phyloP scores from a whole-genome alignment of 1,284 basidiomycete genomes.

The Cryptococcus sp. region DNA sequence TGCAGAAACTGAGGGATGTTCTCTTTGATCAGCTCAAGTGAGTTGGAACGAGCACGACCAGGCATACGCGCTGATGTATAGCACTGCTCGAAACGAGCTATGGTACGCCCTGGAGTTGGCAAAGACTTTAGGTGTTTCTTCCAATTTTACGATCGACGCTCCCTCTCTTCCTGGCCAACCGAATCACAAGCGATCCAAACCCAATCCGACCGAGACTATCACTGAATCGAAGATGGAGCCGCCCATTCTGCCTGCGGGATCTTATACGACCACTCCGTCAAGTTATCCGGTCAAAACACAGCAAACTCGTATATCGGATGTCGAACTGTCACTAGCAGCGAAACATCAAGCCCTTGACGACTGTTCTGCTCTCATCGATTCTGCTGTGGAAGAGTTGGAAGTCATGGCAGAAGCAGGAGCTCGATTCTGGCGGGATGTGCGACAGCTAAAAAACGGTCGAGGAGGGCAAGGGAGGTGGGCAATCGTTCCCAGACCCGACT shows the following conservation, averaged over 20 bases:
- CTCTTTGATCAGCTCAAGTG: conserved; percentile 36
- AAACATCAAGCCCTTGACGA: conserved; percentile 37
- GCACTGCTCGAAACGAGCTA: conserved; percentile 42
- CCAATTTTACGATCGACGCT: conserved; percentile 23
- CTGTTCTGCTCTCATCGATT: conserved; percentile 37
- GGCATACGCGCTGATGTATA: conserved; percentile 2
- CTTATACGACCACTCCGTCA: conserved; percentile 19
- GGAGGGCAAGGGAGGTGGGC: conserved; percentile 35
- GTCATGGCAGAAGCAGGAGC: conserved; percentile 30
- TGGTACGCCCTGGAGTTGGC: conserved; percentile 42
- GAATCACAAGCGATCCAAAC: background rate
- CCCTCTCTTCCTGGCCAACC: conserved; percentile 14
- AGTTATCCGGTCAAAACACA: conserved; percentile 7
- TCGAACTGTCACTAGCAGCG: conserved; percentile 33
- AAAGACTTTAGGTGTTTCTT: conserved; percentile 29
- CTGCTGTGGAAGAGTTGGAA: conserved; percentile 38
- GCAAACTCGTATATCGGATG: conserved; percentile 21
- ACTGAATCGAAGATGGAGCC: conserved; percentile 15
- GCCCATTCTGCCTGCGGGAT: conserved; percentile 31
- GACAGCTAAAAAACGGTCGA: conserved; percentile 21
- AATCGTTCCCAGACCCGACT: conserved; percentile 40
- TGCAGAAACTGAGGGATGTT: conserved; percentile 34
- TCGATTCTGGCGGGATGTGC: conserved; percentile 31
- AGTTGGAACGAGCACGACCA: conserved; percentile 4
- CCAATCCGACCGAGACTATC: background rate